Conservation (phyloP, 805 yeast genomes). For the Jamesozyma jinghongensis region DNA sequence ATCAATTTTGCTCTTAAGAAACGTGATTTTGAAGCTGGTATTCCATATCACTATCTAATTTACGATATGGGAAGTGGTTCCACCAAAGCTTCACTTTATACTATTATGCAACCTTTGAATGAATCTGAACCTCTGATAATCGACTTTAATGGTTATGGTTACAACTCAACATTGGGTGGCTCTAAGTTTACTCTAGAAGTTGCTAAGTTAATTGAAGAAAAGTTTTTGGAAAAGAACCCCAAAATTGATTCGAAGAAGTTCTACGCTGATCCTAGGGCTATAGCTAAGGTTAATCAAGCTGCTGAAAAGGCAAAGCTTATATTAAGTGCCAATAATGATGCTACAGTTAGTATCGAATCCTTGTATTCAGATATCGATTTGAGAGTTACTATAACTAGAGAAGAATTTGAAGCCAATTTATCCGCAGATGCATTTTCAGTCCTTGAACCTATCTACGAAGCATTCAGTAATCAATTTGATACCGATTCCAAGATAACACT, state of each 20-base stretch:
- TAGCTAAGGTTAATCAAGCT: slow-evolving; percentile 63
- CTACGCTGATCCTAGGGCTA: slow-evolving; percentile 42
- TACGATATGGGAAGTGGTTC: slow-evolving; percentile 94
- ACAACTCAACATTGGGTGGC: slow-evolving; percentile 66
- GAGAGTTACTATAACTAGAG: slow-evolving; percentile 54
- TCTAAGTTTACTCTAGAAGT: slow-evolving; percentile 58
- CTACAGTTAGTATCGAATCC: slow-evolving; percentile 67
- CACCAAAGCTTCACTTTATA: slow-evolving; percentile 74
- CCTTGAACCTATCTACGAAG: slow-evolving; percentile 44
- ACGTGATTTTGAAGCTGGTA: slow-evolving; percentile 16
- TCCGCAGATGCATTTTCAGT: slow-evolving; percentile 33
- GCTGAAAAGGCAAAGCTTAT: slow-evolving; percentile 86
- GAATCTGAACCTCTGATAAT: slow-evolving; percentile 38
- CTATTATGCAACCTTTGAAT: slow-evolving; percentile 40
- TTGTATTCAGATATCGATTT: slow-evolving; percentile 68
- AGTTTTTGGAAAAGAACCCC: slow-evolving; percentile 43
- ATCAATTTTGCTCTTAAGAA: slow-evolving; percentile 53
- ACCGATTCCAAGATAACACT: slow-evolving; percentile 22
- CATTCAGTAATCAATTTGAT: slow-evolving; percentile 35
- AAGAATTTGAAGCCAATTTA: slow-evolving; percentile 58
- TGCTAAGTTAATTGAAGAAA: slow-evolving; percentile 48
- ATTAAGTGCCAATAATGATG: slow-evolving; percentile 80
- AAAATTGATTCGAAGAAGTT: slow-evolving; percentile 34
- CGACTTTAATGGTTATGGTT: slow-evolving; percentile 65
- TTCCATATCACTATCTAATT: slow-evolving; percentile 52